These are phyloP conservation scores for Madurella mycetomatis DNA, from an alignment of 2,329 filamentous ascomycete species.

Conservation along the genomic window DNA sequence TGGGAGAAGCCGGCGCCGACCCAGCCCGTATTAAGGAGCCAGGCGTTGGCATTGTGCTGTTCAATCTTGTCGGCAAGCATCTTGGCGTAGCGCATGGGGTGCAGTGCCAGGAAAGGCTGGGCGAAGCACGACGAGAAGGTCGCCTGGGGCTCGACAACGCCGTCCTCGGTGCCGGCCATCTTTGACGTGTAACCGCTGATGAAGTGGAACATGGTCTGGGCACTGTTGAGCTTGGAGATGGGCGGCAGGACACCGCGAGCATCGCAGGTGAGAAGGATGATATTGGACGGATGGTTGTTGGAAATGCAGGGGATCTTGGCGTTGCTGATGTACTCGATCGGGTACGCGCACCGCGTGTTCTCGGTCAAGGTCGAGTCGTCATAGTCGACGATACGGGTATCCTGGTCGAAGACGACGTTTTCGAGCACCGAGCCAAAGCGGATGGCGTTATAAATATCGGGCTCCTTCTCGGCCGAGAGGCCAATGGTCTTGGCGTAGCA, in stretches of 20 bases:
- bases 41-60: constrained; percentile 90
- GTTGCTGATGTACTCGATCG: constrained; percentile 98
- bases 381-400: constrained; percentile 88
- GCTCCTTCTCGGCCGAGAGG: constrained; percentile 96
- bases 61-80: constrained; percentile 99
- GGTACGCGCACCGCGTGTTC: constrained; percentile 97
- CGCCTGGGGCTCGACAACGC: constrained; percentile 92
- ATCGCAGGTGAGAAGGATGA: constrained; percentile 96
- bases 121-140: constrained; percentile 99
- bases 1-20: constrained; percentile 86
- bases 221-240: constrained; percentile 90
- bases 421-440: constrained; percentile 95
- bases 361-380: constrained; percentile 92
- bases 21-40: constrained; percentile 98
- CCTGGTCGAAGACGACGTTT: constrained; percentile 96
- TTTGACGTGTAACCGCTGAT: constrained; percentile 99
- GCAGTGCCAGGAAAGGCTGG: constrained; percentile 95
- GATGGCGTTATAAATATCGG: constrained; percentile 95
- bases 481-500: constrained; percentile 99
- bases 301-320: constrained; percentile 97
- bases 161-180: constrained; percentile 98
- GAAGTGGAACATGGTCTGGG: constrained; percentile 99
- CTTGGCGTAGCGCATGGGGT: constrained; percentile 98
- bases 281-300: constrained; percentile 86
- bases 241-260: constrained; percentile 94